A percentile compares a stretch with the other conserved stretches of the same genome.
Conservation (phyloP, 345 rosid species). For the Tarenaya hassleriana region DNA sequence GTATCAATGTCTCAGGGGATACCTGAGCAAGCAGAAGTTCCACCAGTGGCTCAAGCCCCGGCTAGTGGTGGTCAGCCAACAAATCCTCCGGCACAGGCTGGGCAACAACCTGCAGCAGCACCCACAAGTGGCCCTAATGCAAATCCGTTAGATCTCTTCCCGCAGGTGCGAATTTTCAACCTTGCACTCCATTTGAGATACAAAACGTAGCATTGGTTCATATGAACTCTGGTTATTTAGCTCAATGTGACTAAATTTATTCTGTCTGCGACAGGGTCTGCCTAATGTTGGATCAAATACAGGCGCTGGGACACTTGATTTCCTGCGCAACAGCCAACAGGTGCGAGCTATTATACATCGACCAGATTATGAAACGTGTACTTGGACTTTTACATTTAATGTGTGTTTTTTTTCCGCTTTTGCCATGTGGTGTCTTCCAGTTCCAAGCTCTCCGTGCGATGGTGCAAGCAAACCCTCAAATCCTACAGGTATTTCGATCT, state of each 20-base stretch:
- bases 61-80: slow-evolving; percentile 35
- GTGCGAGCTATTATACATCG: slow-evolving; percentile 18
- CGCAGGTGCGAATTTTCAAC: slow-evolving; percentile 44
- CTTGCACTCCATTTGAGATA: not conserved
- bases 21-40: slow-evolving; percentile 69
- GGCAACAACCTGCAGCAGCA: slow-evolving; percentile 33
- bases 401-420: not conserved
- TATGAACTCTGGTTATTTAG: not conserved
- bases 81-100: slow-evolving; percentile 39
- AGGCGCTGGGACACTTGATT: slow-evolving; percentile 61
- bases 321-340: slow-evolving; percentile 69
- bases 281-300: slow-evolving; percentile 50
- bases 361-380: not conserved
- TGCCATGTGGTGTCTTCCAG: slow-evolving; percentile 46
- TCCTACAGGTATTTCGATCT: slow-evolving; percentile 40
- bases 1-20: slow-evolving; percentile 42
- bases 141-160: slow-evolving; percentile 84
- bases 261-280: slow-evolving; percentile 44
- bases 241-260: not conserved
- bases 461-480: slow-evolving; percentile 61
- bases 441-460: slow-evolving; percentile 57
- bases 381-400: not conserved
- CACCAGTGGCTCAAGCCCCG: slow-evolving; percentile 42
- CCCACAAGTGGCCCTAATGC: slow-evolving; percentile 67
- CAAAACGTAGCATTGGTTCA: not conserved